Evolutionary conservation across 2,329 filamentous ascomycete genomes (phyloP), one percentile per base, ranked within the genome.

Genomic region (Pseudogymnoascus sp.): DNA sequence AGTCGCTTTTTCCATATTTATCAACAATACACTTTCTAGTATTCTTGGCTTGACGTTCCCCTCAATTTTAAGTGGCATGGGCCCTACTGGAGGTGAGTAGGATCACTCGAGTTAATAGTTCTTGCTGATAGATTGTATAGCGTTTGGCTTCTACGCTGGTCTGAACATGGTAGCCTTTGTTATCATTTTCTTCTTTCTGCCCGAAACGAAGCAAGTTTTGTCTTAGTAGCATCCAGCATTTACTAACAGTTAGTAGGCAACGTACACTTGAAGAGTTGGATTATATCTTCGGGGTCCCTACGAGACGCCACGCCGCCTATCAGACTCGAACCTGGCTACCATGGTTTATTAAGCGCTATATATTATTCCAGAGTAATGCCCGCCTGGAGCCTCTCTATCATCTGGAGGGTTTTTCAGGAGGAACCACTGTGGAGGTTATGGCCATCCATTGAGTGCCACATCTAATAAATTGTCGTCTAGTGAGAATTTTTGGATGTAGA

Each of bases 161-260:
- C 75, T 89, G 6, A 90, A 89, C 67, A 68, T 87, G 3, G 70
- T 83, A 1, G 86, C 85, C 0, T 77, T 88, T 14, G 65, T 84
- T 23, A 82, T 89, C 77, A 88, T 89, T 67, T 87, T 87, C 76
- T 76, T 88, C 43, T 83, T 81, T 71, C 74, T 85, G 0, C 82
- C 81, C 1, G 82, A 84, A 71, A 84, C 82, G 3, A 84, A 83
- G 74, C 72, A 45, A 19, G 41, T 21, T 45, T 21, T 45, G 10
- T 8, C 10, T 11, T 21, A 21, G 41, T 57, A 25, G 6, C 13
- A 34, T n/a, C 10, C 6, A 13, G n/a, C 13, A 25, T 21, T 45
- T 34, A 28, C 39, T 28, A n/a, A 36, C 62, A 28, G 19, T 39
- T 19, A n/a, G 7, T 21, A 68, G 65, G 67, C 79, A 84, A 69